Base-by-base conservation (phyloP, 2,329 filamentous ascomycete genomes). In the Amylocarpus encephaloides region DNA sequence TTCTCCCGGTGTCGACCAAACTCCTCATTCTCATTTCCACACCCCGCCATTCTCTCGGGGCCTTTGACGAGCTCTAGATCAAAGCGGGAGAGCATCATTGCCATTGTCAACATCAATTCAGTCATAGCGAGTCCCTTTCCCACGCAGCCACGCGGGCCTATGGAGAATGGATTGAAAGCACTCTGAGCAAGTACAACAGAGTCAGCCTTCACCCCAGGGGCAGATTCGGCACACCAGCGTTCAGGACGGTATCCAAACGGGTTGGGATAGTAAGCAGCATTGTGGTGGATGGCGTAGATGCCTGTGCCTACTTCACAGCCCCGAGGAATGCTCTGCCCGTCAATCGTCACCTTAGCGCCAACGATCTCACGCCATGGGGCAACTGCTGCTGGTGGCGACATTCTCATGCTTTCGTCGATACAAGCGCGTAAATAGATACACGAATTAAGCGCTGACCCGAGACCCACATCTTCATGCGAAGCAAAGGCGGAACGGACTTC, bases 391-490 rank as follows among this genome's bases (percentile, higher is more conserved):
- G 72, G 68, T 2, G 75, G 72, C 3, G 69, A 69, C 45, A 75
- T 62, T 13, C 75, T 69, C 49, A 77, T 62, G 0, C 69, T 62
- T 57, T 78, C 74, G 39, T 76, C 68, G 36, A 78, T 67, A 48
- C 68, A 69, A 3, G 34, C 34, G 12, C 34, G 34, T 5, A 36
- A 10, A 36, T 36, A 36, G 7, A 13, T 41, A 18, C 22, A 26
- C 22, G 22, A 26, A 7, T 26, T 26, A 4, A 26, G 22, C 22
- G 22, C 22, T 26, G 22, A 7, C 4, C 22, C 22, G 7, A 26
- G 22, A 4, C 22, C 4, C 22, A 26, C 22, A 26, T 26, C 22
- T 36, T 36, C 34, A 36, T 36, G 34, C 15, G 34, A 36, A 16
- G 34, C 9, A 36, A 36, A 36, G 34, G 15, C 34, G 15, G 34